Evolutionary conservation across 1,139 yeast genomes (phyloP), one percentile per base, ranked within the genome.

Genomic region (Hemisphaericaspora subhashii): DNA sequence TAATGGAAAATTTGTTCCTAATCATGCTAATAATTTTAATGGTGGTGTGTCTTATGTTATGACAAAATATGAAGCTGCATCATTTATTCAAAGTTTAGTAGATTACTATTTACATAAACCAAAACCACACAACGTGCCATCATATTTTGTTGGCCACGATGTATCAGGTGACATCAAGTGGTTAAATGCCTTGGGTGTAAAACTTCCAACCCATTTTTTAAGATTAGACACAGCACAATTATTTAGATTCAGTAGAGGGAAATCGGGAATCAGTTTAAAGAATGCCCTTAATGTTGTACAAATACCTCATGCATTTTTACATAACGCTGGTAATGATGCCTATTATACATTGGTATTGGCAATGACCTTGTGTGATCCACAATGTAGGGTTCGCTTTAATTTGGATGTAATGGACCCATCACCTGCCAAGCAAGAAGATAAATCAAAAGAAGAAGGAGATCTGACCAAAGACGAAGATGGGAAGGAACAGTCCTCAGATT

Each of bases 251-350:
- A 39, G 55, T 30, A 41, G 45, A 28, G 56, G 62, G 5, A 52
- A 66, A 6, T 62, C 70, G 34, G 72, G 74, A 0, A 60, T 74
- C 9, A 72, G 77, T 12, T 60, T 86, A 37, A 72, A 75, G 6
- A 77, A 70, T 35, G 68, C 81, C 2, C 62, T 85, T 16, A 64
- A 72, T 34, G 59, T 68, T 37, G 64, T 82, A 20, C 65, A 71
- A 6, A 68, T 86, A 5, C 87, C 89, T 0, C 79, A 80, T 54
- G 72, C 83, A 1, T 75, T 69, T 45, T 60, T 85, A 35, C 95
- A 86, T 54, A 86, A 86, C 54, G 95, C 90, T 2, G 90, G 86
- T n/a, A 86, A 86, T 53, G 95, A 86, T 57, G 81, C 94, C 2
- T 82, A 82, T 52, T 83, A 75, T 50, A 85, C 94, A 0, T 57